Base-by-base conservation (phyloP, 1,284 basidiomycete species). In the Sporisorium reilianum region DNA sequence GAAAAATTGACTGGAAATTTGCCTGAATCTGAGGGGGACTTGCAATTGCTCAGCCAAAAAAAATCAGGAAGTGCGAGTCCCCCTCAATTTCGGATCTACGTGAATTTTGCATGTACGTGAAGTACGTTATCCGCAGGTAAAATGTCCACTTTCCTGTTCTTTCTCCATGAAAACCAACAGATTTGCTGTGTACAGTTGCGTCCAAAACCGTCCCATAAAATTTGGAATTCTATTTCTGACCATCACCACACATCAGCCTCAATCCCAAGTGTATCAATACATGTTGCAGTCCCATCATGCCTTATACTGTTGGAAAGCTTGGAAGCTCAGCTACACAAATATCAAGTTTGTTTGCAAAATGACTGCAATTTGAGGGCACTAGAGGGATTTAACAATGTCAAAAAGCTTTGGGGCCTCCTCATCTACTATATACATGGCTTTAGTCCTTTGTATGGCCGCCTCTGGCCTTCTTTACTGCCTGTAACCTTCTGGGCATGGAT, bases 281-380 rank as follows among this genome's bases (percentile, higher is more conserved):
- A 8, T n/a, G 18, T 14, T 12, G 7, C 5, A 16, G 14, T 16
- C 38, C 38, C 38, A 6, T 40, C 5, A 8, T 40, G 38, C 38
- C 40, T 55, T 28, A 44, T 55, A 34, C 11, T 28, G 41, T 45
- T 45, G 41, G 41, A 55, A 55, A 55, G 53, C 53, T 55, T 41
- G 34, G 41, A 55, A 12, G 30, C 40, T 30, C 1, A 22, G 52
- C 52, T 54, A 54, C 52, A 54, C 16, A 25, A 11, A 20, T 20
- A 42, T 54, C 9, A 12, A 30, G 22, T 14, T 42, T 42, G 42
- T 14, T 4, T 40, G 38, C 7, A n/a, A n/a, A 26, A 20, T 16
- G 9, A 14, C 2, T 45, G 1, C 2, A 30, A 22, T 44, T 55
- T 55, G 26, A 28, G 16, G 4, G 18, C 14, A 6, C 12, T 23